phyloP scores from a whole-genome alignment of 2,329 filamentous ascomycete species.

The Chaetomiaceae sp. region DNA sequence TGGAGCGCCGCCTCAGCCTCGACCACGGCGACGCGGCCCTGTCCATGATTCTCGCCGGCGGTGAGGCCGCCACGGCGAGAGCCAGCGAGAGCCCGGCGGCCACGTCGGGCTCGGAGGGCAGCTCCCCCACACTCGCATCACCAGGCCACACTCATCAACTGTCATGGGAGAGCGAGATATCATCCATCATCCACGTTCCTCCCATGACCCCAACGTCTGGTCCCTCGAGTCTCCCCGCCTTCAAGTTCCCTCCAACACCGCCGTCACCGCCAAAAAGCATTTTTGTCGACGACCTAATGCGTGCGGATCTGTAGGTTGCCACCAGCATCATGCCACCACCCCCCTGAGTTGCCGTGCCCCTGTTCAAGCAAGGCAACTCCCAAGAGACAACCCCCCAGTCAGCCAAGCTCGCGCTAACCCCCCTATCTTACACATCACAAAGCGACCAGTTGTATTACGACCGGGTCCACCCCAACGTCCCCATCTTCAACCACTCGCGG shows the following conservation, averaged over 20 bases:
- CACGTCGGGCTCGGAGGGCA: slow-evolving; percentile 9
- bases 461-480: slow-evolving; percentile 26
- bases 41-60: slow-evolving; percentile 10
- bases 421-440: no score
- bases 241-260: slow-evolving; percentile 21
- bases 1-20: slow-evolving; percentile 22
- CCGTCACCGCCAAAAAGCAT: slow-evolving; percentile 11
- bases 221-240: slow-evolving; percentile 11
- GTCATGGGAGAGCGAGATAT: slow-evolving; percentile 17
- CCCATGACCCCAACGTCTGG: slow-evolving; percentile 17
- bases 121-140: slow-evolving; percentile 11
- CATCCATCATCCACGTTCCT: slow-evolving; percentile 14
- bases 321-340: not conserved
- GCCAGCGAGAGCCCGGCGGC: not conserved
- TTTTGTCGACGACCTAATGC: slow-evolving; percentile 23
- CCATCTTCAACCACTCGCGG: slow-evolving; percentile 25
- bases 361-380: no score
- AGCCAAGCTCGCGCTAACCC: no score
- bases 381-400: no score
- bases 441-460: slow-evolving; percentile 28
- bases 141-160: slow-evolving; percentile 10
- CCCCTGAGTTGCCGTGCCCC: no score
- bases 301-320: slow-evolving; percentile 19
- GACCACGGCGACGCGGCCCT: slow-evolving; percentile 12
- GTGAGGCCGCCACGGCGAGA: slow-evolving; percentile 6